Evolutionary conservation across 129 eudicot species (phyloP), one percentile per base, ranked within the genome.

Genomic region (Chrysanthemum seticuspe): DNA sequence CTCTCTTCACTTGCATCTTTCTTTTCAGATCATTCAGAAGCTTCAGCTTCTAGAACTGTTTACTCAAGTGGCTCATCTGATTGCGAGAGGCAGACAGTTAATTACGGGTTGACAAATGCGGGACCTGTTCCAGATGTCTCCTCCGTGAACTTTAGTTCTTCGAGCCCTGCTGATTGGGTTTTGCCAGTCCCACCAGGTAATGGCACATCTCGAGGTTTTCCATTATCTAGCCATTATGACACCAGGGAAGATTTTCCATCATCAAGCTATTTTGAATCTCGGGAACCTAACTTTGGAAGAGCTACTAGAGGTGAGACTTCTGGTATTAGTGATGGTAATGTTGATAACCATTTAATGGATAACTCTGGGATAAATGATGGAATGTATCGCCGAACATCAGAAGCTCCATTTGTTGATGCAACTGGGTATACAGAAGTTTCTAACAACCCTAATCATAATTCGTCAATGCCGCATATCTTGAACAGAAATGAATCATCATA

Each of bases 11-110:
- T 61, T 77, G 25, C 68, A 8, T 59, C 75, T 48, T 78, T 77
- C 11, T 53, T 78, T 76, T 76, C 87, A 45, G 78, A 74, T 70
- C 71, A 71, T 79, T 74, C 90, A 14, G 87, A 83, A 71, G 77
- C 57, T 75, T 86, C 84, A 36, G 96, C 82, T 70, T 64, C 83
- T 55, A 77, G 70, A 79, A 60, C 83, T 54, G 84, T 81, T 45
- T 70, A 64, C 70, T 80, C 87, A 19, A 85, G 80, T 76, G 84
- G 88, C 65, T 85, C 87, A 66, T 66, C 80, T 49, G 88, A 87
- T 13, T 78, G 82, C 65, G 85, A 73, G 29, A 88, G 78, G 75
- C 86, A 78, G 73, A 73, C 84, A 50, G 77, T 68, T 64, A 72
- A 74, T 67, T 27, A 70, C 7, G 80, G 71, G 66, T 14, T 58